Base-by-base conservation (phyloP, 495 filamentous ascomycete species). In the Penicillium macrosclerotiorum region DNA sequence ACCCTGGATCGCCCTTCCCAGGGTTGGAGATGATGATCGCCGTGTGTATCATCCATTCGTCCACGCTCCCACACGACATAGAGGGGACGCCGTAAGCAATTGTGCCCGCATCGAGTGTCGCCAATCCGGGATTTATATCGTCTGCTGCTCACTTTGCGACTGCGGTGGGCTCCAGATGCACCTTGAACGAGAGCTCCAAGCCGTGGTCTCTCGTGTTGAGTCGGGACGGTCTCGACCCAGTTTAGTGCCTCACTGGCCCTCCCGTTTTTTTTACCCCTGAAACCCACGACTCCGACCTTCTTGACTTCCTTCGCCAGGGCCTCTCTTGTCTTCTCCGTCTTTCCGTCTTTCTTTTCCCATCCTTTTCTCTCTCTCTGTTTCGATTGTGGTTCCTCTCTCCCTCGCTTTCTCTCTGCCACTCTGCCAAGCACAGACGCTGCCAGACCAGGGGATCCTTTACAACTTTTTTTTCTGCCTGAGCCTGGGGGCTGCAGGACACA, bases 401-500 rank as follows among this genome's bases (percentile, higher is more conserved):
- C 27, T 22, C 13, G 1, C 14, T 23, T 16, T 26, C 9, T n/a
- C 29, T 43, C 40, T 43, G 33, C 35, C 29, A 24, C 23, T 39
- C 18, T 47, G 16, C 35, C 42, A 33, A 47, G 50, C 50, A 47
- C 50, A 52, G 50, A 47, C 50, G 30, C 20, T 45, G 24, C 17
- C 19, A 42, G 32, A 41, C 51, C 26, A 49, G 23, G 52, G 41
- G 34, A 38, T 41, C 48, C 49, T 41, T 52, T 54, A 30, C 34
- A 48, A 29, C 29, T 53, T 44, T 50, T 45, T 18, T 44, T 47
- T 48, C 34, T 42, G 30, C 45, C 53, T 45, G 37, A 55, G 49
- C 48, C 53, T 60, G 42, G 48, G 58, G 57, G 57, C 63, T 67
- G 67, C 67, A 71, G 67, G 65, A 62, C 58, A 60, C 54, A 65